These are phyloP conservation scores for Thermothielavioides terrestris DNA, from an alignment of 495 filamentous ascomycete species.

Conservation along the genomic window DNA sequence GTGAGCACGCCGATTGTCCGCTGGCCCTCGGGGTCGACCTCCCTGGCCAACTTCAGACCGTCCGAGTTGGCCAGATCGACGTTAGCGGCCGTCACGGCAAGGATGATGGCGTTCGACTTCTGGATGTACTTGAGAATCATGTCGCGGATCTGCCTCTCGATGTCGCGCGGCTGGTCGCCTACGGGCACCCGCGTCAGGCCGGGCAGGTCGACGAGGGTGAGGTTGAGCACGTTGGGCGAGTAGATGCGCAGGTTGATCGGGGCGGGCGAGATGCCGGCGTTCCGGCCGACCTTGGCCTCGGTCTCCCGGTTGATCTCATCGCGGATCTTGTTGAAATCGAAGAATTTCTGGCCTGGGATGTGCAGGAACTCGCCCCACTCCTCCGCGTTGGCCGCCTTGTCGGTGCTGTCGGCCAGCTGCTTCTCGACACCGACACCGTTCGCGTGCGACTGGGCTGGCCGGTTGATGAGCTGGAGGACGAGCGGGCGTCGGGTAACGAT, in stretches of 20 bases:
- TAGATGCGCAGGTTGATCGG: conserved; percentile 98
- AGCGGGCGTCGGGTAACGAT: conserved; percentile 96
- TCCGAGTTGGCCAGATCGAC: conserved; percentile 98
- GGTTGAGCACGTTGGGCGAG: conserved; percentile 94
- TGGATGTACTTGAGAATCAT: conserved; percentile 99
- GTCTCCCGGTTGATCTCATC: conserved; percentile 98
- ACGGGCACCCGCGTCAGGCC: conserved; percentile 97
- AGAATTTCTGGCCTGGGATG: conserved; percentile 96
- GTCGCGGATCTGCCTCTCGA: conserved; percentile 92
- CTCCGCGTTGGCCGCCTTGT: conserved; percentile 81
- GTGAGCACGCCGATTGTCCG: conserved; percentile 97
- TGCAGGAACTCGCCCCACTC: conserved; percentile 99
- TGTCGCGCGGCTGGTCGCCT: conserved; percentile 96
- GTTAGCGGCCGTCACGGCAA: conserved; percentile 94
- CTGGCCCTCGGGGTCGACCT: conserved; percentile 97
- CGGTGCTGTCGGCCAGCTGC: conserved; percentile 52
- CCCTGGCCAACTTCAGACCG: conserved; percentile 89
- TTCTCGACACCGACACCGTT: conserved; percentile 75
- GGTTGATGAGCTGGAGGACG: conserved; percentile 96
- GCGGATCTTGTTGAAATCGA: conserved; percentile 98
- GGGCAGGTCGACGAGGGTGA: conserved; percentile 95
- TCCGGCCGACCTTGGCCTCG: conserved; percentile 88
- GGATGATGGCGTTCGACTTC: conserved; percentile 95
- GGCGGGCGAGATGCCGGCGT: conserved; percentile 90
- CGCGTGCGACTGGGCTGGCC: conserved; percentile 46